A percentile compares a stretch with the other conserved stretches of the same genome.
phyloP scores from a whole-genome alignment of 352 stramenopile species.

The Phytopythium delawarense region DNA sequence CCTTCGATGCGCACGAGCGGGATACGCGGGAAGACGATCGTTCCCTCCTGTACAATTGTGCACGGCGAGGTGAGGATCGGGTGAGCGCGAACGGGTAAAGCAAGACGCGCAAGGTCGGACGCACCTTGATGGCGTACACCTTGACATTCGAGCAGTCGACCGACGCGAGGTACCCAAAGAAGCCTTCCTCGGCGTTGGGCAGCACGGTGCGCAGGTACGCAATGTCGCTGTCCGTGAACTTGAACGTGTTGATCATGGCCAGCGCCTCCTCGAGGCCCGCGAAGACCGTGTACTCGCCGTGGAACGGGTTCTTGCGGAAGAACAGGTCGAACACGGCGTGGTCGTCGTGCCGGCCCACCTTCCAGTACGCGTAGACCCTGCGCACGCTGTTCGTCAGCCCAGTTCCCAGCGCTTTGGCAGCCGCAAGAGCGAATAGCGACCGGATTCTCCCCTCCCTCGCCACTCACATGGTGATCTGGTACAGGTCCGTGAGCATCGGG shows the following conservation, averaged over 20 bases:
- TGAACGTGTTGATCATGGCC: slow-evolving; percentile 92
- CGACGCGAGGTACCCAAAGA: slow-evolving; percentile 94
- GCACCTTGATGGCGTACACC: slow-evolving; percentile 89
- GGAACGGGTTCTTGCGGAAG: slow-evolving; percentile 99
- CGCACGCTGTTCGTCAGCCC: slow-evolving; percentile 25
- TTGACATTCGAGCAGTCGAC: slow-evolving; percentile 93
- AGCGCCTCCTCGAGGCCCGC: slow-evolving; percentile 90
- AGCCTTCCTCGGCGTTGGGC: slow-evolving; percentile 88
- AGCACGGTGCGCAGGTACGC: slow-evolving; percentile 90
- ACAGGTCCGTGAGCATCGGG: slow-evolving; percentile 97
- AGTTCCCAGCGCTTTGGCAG: background rate
- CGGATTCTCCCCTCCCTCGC: background rate
- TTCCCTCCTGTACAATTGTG: slow-evolving; percentile 78
- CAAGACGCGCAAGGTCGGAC: background rate
- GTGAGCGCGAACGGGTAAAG: too few species aligned
- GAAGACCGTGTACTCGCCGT: slow-evolving; percentile 96
- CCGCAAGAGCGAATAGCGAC: too few species aligned
- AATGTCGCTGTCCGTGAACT: slow-evolving; percentile 93
- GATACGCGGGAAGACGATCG: slow-evolving; percentile 95
- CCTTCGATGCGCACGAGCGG: slow-evolving; percentile 93
- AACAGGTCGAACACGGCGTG: slow-evolving; percentile 95
- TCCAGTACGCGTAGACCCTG: slow-evolving; percentile 99
- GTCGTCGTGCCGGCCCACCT: slow-evolving; percentile 92
- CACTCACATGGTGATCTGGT: slow-evolving; percentile 92
- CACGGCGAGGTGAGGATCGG: background rate